phyloP scores from a whole-genome alignment of 2,329 filamentous ascomycete species.

The Biscogniauxia sp. region DNA sequence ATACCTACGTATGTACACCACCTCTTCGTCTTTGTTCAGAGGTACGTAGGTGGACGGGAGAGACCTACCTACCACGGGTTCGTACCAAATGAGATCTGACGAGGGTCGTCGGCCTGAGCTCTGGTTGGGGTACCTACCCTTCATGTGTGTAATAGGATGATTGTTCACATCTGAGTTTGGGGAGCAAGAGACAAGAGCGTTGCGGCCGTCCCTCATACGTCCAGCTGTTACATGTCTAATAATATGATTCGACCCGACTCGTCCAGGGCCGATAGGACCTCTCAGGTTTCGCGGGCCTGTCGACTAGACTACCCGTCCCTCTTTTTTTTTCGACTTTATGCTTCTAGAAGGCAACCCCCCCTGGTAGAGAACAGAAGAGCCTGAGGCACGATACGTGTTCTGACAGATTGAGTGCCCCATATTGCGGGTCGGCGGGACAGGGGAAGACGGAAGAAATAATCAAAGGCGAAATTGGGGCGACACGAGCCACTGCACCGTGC shows the following conservation, averaged over 20 bases:
- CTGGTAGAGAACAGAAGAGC: background rate
- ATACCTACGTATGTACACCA: background rate
- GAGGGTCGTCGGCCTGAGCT: background rate
- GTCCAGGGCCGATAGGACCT: background rate
- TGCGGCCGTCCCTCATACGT: background rate
- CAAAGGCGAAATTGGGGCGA: constrained; percentile 25
- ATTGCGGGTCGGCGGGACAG: constrained; percentile 27
- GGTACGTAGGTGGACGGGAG: background rate
- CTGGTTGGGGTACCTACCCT: background rate
- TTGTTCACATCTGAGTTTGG: background rate
- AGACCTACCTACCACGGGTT: background rate
- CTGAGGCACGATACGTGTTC: constrained; percentile 5
- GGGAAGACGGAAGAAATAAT: constrained; percentile 31
- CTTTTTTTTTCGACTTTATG: background rate
- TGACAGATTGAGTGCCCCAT: constrained; percentile 18
- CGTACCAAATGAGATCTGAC: background rate
- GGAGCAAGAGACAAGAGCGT: background rate
- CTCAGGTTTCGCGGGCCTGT: background rate
- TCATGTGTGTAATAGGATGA: background rate
- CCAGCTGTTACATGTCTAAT: background rate
- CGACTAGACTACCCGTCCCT: background rate
- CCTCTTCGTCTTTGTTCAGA: background rate
- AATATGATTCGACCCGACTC: background rate
- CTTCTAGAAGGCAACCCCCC: background rate
- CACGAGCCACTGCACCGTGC: constrained; percentile 23